These are phyloP conservation scores for Fusarium sp. DNA, from an alignment of 2,329 filamentous ascomycete species.

Conservation along the genomic window DNA sequence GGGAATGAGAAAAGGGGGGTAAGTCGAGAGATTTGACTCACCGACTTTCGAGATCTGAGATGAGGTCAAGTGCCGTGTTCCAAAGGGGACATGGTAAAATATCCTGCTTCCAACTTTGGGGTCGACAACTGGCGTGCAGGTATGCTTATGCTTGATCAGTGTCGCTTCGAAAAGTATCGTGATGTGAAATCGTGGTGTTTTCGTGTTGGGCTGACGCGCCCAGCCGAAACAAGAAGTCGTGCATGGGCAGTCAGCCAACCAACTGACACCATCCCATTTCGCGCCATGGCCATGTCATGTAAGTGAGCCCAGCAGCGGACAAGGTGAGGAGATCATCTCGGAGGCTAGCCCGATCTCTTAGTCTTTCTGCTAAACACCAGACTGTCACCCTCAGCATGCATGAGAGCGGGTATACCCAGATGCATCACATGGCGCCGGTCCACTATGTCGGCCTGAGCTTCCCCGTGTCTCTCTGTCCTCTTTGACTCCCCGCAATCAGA, in stretches of 20 bases:
- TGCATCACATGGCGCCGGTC: conserved; percentile 28
- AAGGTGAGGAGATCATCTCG: conserved; percentile 30
- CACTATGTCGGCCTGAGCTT: conserved; percentile 33
- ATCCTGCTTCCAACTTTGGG: background rate
- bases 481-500: conserved; percentile 33
- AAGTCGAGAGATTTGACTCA: conserved; percentile 16
- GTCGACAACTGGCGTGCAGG: background rate
- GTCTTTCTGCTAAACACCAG: conserved; percentile 21
- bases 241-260: conserved; percentile 35
- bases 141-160: background rate
- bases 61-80: background rate
- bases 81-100: background rate
- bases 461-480: conserved; percentile 20
- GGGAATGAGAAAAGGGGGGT: conserved; percentile 20
- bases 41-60: conserved; percentile 16
- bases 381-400: conserved; percentile 26
- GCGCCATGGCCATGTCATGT: background rate
- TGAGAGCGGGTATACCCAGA: conserved; percentile 39
- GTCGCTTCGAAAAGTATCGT: conserved; percentile 21
- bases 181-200: conserved; percentile 26
- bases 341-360: conserved; percentile 30
- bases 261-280: conserved; percentile 31
- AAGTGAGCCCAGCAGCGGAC: background rate
- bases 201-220: conserved; percentile 8
- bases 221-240: conserved; percentile 33